Base-by-base conservation (phyloP, 768 basidiomycete genomes). In the Auriscalpium orientale region DNA sequence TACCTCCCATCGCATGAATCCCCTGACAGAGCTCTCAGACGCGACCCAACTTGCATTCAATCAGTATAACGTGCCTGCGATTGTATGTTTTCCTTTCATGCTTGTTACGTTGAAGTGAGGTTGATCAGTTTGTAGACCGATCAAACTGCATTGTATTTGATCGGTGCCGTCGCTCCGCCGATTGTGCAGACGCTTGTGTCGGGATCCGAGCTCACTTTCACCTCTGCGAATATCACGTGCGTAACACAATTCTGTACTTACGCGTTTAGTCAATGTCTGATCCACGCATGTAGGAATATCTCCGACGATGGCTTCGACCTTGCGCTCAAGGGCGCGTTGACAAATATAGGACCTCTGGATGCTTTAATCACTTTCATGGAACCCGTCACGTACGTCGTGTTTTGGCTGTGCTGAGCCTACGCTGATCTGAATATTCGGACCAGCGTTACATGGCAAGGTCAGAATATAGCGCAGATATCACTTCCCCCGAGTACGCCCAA, bases 111-210 rank as follows among this genome's bases (percentile, higher is more conserved):
- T 28, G 28, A 28, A 4, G 28, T 4, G 28, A 28, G 28, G 28
- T 28, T 28, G 28, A 2, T 28, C 28, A 28, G 5, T 28, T 45
- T 48, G 49, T 6, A 86, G 80, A 83, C 81, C 2, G 87, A 88
- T 65, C 63, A 75, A 58, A 82, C 82, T 2, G 79, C 77, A 0
- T 68, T 89, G 22, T 86, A 79, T 68, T 74, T 88, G 50, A 83
- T 88, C 43, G 84, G 85, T n/a, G 84, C 80, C 4, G 83, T 88
- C 34, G 83, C 85, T 44, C 82, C 77, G 16, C 84, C 86, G 13
- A 71, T 84, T 33, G 79, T 82, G 2, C 87, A 87, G 67, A 72
- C 76, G 60, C 75, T 89, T 15, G 85, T 89, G 22, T 77, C 83
- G 48, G 74, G 72, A 18, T 75, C 86, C 0, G 58, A 72, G 6